A percentile compares a stretch with the other conserved stretches of the same genome.
These are phyloP conservation scores for Fusarium nelsonii DNA, from an alignment of 2,329 filamentous ascomycete species.

Conservation along the genomic window DNA sequence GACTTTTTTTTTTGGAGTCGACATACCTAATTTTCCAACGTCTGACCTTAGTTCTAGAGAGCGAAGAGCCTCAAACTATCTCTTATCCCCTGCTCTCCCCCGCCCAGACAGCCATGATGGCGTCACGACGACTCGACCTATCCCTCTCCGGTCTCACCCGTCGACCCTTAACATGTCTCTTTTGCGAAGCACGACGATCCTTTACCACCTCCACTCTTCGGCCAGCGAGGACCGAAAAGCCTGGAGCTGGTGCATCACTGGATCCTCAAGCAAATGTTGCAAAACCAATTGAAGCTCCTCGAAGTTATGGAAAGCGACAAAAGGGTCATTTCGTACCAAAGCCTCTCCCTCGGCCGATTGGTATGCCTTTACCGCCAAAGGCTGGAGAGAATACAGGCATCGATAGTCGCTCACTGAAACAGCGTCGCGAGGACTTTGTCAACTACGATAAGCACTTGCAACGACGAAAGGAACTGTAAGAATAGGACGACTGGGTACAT, in stretches of 20 bases:
- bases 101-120: slow-evolving; percentile 43
- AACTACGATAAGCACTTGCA: slow-evolving; percentile 87
- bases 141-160: slow-evolving; percentile 48
- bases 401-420: slow-evolving; percentile 73
- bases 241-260: slow-evolving; percentile 53
- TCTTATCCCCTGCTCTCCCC: not conserved
- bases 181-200: slow-evolving; percentile 65
- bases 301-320: slow-evolving; percentile 68
- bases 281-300: slow-evolving; percentile 68
- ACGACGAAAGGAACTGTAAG: slow-evolving; percentile 80
- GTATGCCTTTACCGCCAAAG: slow-evolving; percentile 78
- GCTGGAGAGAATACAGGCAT: slow-evolving; percentile 85
- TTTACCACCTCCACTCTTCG: slow-evolving; percentile 60
- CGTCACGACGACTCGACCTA: slow-evolving; percentile 51
- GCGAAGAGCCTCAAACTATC: slow-evolving; percentile 26
- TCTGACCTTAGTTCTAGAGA: slow-evolving; percentile 10
- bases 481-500: not conserved
- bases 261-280: slow-evolving; percentile 56
- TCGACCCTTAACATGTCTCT: slow-evolving; percentile 58
- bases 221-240: slow-evolving; percentile 51
- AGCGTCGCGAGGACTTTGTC: slow-evolving; percentile 83
- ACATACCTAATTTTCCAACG: slow-evolving; percentile 38
- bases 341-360: slow-evolving; percentile 80
- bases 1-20: slow-evolving; percentile 2
- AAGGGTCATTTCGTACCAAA: slow-evolving; percentile 68